Percentiles rank a stretch among this genome's conserved stretches.
These are phyloP conservation scores for Talaromyces sp. DNA, from an alignment of 2,329 filamentous ascomycete genomes.

Conservation along the genomic window DNA sequence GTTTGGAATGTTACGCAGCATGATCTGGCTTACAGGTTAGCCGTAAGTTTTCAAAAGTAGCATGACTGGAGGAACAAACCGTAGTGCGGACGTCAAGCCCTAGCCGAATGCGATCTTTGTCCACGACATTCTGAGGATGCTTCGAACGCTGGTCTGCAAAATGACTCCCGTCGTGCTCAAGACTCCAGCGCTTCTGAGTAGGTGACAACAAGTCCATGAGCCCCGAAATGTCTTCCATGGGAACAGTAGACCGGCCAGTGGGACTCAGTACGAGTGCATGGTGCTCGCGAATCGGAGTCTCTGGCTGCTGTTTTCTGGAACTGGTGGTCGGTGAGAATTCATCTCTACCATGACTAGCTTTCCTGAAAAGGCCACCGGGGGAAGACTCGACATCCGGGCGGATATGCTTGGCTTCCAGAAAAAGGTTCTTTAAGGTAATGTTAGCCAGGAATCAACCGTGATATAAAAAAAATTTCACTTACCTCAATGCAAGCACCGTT, in stretches of 20 bases:
- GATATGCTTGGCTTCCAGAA: constrained; percentile 24
- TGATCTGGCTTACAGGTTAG: constrained; percentile 56
- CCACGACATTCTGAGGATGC: constrained; percentile 39
- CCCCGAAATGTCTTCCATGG: constrained; percentile 27
- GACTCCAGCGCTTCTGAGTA: neutral
- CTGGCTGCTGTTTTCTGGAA: constrained; percentile 1
- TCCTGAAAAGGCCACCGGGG: constrained; percentile 4
- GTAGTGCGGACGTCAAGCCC: constrained; percentile 72
- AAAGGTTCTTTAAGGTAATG: constrained; percentile 19
- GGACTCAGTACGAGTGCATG: constrained; percentile 21
- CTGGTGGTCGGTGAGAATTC: constrained; percentile 1
- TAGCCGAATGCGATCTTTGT: constrained; percentile 41
- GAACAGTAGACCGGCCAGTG: constrained; percentile 36
- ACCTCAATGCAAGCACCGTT: constrained; percentile 33
- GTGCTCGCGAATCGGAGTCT: constrained; percentile 5
- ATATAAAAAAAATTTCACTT: neutral
- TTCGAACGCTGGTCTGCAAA: constrained; percentile 24
- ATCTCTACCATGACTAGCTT: constrained; percentile 3
- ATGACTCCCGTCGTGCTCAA: constrained; percentile 18
- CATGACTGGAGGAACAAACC: constrained; percentile 40
- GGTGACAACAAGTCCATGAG: constrained; percentile 20
- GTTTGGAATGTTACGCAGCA: constrained; percentile 93
- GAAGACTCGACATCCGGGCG: constrained; percentile 24
- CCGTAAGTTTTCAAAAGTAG: constrained; percentile 4
- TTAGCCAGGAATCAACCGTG: neutral